Conservation (phyloP, 805 yeast genomes). For the Dipodascopsis tothii region DNA sequence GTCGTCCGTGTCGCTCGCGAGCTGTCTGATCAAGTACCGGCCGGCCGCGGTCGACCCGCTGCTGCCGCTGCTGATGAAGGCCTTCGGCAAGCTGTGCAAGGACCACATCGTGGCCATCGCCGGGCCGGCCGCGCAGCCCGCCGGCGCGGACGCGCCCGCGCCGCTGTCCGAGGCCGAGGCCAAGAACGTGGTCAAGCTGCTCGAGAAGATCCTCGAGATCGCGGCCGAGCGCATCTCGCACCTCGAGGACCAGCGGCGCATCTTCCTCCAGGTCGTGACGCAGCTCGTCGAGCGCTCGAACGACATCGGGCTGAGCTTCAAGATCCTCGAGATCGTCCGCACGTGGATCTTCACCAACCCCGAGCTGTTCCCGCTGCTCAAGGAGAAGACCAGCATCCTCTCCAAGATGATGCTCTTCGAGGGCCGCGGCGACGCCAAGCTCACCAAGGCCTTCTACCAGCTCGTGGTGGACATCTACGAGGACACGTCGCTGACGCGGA, state of each 20-base stretch:
- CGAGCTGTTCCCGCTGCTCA: constrained; percentile 85
- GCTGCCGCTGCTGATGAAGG: constrained; percentile 71
- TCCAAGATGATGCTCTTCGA: constrained; percentile 92
- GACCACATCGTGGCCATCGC: constrained; percentile 70
- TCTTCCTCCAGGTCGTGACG: constrained; percentile 76
- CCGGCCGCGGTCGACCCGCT: constrained; percentile 70
- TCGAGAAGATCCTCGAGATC: constrained; percentile 69
- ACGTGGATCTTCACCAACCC: constrained; percentile 81
- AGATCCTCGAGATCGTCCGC: constrained; percentile 69
- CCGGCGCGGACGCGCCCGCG: constrained; percentile 2
- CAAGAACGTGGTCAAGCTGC: constrained; percentile 64
- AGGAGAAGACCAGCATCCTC: constrained; percentile 90
- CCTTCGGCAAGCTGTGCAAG: constrained; percentile 80
- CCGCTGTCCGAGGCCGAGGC: constrained; percentile 57
- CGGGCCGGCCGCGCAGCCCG: constrained; percentile 5
- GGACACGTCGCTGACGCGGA: constrained; percentile 64
- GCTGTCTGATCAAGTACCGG: constrained; percentile 60
- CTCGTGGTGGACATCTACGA: constrained; percentile 83
- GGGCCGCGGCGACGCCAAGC: constrained; percentile 70
- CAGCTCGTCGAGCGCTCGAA: constrained; percentile 83
- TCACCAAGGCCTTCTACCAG: constrained; percentile 71
- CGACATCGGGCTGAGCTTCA: constrained; percentile 65
- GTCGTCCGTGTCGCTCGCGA: constrained; percentile 66
- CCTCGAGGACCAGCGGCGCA: constrained; percentile 89
- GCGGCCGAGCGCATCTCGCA: constrained; percentile 73